A percentile compares a stretch with the other conserved stretches of the same genome.
Conservation (phyloP, 768 basidiomycete genomes). For the Leccinum boreale region DNA sequence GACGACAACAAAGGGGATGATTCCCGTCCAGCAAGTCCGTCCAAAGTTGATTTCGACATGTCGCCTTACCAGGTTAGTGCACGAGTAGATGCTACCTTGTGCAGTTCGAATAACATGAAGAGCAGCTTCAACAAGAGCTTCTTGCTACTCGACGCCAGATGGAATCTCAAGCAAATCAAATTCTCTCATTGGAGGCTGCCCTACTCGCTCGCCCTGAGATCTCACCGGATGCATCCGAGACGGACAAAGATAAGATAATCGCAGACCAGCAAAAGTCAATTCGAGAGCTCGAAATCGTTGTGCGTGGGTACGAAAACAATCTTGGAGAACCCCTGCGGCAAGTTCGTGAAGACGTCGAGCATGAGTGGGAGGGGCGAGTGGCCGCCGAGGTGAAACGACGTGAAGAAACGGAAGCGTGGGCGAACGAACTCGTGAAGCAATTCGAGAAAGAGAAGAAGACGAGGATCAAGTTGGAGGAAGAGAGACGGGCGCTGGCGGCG, state of each 20-base stretch:
- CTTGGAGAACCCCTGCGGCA: slow-evolving; percentile 63
- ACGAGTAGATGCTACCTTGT: neutral
- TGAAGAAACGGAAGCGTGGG: slow-evolving; percentile 75
- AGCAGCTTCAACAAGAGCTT: slow-evolving; percentile 83
- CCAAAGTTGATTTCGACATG: slow-evolving; percentile 88
- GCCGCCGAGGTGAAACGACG: slow-evolving; percentile 54
- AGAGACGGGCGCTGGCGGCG: slow-evolving; percentile 71
- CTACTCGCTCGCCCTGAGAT: slow-evolving; percentile 68
- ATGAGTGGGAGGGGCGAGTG: slow-evolving; percentile 62
- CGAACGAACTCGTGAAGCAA: slow-evolving; percentile 67
- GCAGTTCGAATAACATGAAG: neutral
- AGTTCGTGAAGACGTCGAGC: slow-evolving; percentile 71
- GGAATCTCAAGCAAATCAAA: slow-evolving; percentile 78
- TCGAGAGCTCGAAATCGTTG: slow-evolving; percentile 70
- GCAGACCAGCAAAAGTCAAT: slow-evolving; percentile 73
- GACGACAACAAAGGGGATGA: slow-evolving; percentile 66
- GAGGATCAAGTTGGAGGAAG: slow-evolving; percentile 66
- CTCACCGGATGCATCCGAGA: slow-evolving; percentile 60
- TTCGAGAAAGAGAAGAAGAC: slow-evolving; percentile 79
- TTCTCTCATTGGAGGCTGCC: slow-evolving; percentile 78
- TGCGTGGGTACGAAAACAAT: slow-evolving; percentile 71
- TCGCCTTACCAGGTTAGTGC: slow-evolving; percentile 70
- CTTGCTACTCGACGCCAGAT: slow-evolving; percentile 73
- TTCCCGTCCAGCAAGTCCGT: slow-evolving; percentile 76
- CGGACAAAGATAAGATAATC: slow-evolving; percentile 73